A percentile compares a stretch with the other conserved stretches of the same genome.
These are phyloP conservation scores for Ophiostoma sp. DNA, from an alignment of 2,329 filamentous ascomycete genomes.

Conservation along the genomic window DNA sequence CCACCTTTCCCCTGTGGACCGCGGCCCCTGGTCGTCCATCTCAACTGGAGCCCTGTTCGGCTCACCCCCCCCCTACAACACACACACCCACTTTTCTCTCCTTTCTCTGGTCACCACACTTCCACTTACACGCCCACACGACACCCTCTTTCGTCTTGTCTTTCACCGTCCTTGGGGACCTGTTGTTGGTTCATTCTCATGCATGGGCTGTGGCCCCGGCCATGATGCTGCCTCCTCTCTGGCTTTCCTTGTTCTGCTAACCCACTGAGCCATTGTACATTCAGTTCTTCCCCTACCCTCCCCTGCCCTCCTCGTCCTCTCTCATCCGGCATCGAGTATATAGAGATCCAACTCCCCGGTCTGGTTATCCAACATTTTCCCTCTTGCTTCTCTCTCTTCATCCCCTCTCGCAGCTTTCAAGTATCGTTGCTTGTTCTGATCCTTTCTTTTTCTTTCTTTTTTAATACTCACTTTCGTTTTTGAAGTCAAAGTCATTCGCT, in stretches of 20 bases:
- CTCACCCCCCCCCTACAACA: conserved; percentile 10
- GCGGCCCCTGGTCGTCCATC: conserved; percentile 16
- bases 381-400: conserved; percentile 19
- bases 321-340: conserved; percentile 20
- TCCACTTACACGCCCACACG: conserved; percentile 20
- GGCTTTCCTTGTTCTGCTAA: neutral
- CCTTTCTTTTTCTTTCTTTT: conserved; percentile 21
- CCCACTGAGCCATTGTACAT: neutral
- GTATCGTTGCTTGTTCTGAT: conserved; percentile 19
- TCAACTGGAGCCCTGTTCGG: conserved; percentile 8
- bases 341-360: conserved; percentile 16
- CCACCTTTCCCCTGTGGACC: conserved; percentile 15
- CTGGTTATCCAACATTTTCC: conserved; percentile 8
- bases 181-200: conserved; percentile 7
- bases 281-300: neutral
- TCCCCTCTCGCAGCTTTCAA: conserved; percentile 21
- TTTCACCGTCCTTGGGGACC: conserved; percentile 7
- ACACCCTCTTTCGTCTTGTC: neutral
- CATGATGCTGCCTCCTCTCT: conserved; percentile 17
- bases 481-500: conserved; percentile 53
- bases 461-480: conserved; percentile 28
- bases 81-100: conserved; percentile 17
- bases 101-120: conserved; percentile 12
- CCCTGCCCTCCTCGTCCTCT: conserved; percentile 4
- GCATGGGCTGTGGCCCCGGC: conserved; percentile 8